Evolutionary conservation across 2,329 filamentous ascomycete species (phyloP), one percentile per base, ranked within the genome.

Genomic region (Aspergillus melleus): DNA sequence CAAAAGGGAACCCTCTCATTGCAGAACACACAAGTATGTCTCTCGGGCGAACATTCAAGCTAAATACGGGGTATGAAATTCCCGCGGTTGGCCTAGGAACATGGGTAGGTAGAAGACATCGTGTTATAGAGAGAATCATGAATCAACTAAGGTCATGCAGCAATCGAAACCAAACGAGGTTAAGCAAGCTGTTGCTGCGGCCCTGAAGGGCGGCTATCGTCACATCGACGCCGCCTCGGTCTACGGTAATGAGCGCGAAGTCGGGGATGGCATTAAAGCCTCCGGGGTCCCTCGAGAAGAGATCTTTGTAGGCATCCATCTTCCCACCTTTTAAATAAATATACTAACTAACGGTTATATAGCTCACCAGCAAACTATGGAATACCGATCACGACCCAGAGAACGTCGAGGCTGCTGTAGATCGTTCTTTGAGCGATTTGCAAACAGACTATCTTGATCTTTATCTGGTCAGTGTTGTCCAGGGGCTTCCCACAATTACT

Each of bases 401-500:
- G 32, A 62, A 69, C 32, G 73, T 77, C 3, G 69, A 74, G 62
- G 74, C 79, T 26, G 78, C 82, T 10, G 84, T 90, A 62, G 69
- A 80, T 10, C 68, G 76, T 49, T 85, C 86, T 0, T 82, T 90
- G 20, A 71, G 79, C 66, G 87, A 86, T 66, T 83, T 90, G 2
- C 81, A 82, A 3, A 77, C 88, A 14, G 84, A 87, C 59, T 88
- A 90, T 66, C 83, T 90, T 6, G 87, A 91, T 73, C 81, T 89
- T 42, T 90, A 89, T 70, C 69, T 81, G 42, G 60, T 64, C 10
- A 9, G 60, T 55, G 26, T 14, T 20, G 12, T 20, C 9, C 4
- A 44, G 3, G 19, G 9, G 39, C 1, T 16, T n/a, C 19, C 2
- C 9, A 19, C 3, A 22, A 52, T 8, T 9, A 8, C 26, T 39